Evolutionary conservation across 1,284 basidiomycete genomes (phyloP).

Genomic region (Tilletia indica): DNA sequence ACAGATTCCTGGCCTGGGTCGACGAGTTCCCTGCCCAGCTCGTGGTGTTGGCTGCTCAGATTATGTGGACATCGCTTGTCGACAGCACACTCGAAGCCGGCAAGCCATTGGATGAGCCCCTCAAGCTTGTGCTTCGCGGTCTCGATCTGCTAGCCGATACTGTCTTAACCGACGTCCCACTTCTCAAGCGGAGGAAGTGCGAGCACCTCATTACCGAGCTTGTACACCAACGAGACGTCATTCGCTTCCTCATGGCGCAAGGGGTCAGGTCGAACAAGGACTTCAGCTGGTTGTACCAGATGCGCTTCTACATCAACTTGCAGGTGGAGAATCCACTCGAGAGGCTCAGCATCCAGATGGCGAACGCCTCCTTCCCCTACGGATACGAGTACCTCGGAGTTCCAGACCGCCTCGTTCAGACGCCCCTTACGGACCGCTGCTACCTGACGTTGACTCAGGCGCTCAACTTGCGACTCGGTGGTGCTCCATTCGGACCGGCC

Average conservation of each 20-base stretch:
- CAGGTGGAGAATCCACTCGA: slow-evolving; percentile 72
- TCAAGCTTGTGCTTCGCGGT: slow-evolving; percentile 75
- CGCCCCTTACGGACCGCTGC: slow-evolving; percentile 94
- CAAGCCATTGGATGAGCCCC: slow-evolving; percentile 66
- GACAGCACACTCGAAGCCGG: slow-evolving; percentile 70
- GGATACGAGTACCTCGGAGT: slow-evolving; percentile 99
- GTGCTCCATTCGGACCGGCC: slow-evolving; percentile 95
- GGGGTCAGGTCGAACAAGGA: slow-evolving; percentile 67
- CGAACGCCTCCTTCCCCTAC: slow-evolving; percentile 90
- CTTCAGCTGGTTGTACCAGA: slow-evolving; percentile 95
- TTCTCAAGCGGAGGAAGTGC: slow-evolving; percentile 90
- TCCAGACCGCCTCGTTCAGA: slow-evolving; percentile 93
- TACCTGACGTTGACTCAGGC: slow-evolving; percentile 97
- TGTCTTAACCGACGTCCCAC: slow-evolving; percentile 81
- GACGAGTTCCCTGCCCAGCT: slow-evolving; percentile 91
- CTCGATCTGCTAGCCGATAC: slow-evolving; percentile 93
- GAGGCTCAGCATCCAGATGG: slow-evolving; percentile 71
- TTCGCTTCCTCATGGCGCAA: slow-evolving; percentile 73
- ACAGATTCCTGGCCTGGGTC: slow-evolving; percentile 82
- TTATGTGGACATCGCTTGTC: slow-evolving; percentile 86
- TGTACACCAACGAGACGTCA: slow-evolving; percentile 94
- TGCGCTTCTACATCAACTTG: slow-evolving; percentile 92
- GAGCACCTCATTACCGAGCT: slow-evolving; percentile 98
- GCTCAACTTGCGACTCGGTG: slow-evolving; percentile 87
- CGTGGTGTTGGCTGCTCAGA: slow-evolving; percentile 88